Evolutionary conservation across 78 protist genomes (phyloP), one percentile per base, ranked within the genome.

Genomic region (Chrysochromulina tobinii): DNA sequence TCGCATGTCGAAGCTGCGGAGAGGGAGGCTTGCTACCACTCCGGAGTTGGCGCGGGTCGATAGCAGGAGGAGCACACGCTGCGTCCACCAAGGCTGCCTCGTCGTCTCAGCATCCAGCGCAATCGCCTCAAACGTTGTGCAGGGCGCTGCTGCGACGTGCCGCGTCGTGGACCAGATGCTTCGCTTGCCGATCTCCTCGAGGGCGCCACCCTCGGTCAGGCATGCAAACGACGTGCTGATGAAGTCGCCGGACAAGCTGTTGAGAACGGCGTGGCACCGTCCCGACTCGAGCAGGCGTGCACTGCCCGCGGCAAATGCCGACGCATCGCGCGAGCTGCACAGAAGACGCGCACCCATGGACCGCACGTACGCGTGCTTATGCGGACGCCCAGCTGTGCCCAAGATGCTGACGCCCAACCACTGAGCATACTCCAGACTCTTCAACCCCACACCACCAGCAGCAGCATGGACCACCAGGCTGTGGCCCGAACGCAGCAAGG

Each of bases 151-250:
- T 21, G 23, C 38, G 7, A 15, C 89, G 20, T 9, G 38, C 9
- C 91, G 81, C 61, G 88, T 6, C n/a, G 38, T 18, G 38, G 23
- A 6, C 83, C 77, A 89, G 21, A 89, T 61, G 85, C n/a, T 59
- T 8, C 81, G 81, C 84, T 89, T 89, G 91, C 91, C 91, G 57
- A 89, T 89, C 27, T 89, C 91, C 21, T 9, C 38, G 61, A 89
- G 72, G 18, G 25, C 25, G 73, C 91, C 91, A 0, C 85, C 61
- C 14, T 73, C 83, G n/a, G 64, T 5, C 64, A 89, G 11, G 48
- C 50, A 3, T 3, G 83, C 72, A n/a, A 72, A 2, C 27, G 64
- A 11, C 67, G 53, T 1, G 7, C 18, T 23, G 72, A 89, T 73
- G 64, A 66, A 58, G 48, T 89, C 91, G 81, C 1, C 51, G 5